Evolutionary conservation across 805 yeast species (phyloP).

Genomic region (Schizosaccharomyces cryophilus): DNA sequence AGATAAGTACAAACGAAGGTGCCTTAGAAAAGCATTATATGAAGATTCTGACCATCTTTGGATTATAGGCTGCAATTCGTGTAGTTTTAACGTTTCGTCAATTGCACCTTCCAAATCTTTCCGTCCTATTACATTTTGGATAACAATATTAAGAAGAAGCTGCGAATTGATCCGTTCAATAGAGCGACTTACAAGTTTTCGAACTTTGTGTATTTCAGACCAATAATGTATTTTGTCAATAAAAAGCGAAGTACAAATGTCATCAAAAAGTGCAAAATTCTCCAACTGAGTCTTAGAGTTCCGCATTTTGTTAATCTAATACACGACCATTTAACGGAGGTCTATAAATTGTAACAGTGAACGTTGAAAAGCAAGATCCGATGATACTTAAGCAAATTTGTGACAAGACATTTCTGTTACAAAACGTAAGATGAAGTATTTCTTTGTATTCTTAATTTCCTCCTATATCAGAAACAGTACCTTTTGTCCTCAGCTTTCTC

Average conservation of each 20-base stretch:
- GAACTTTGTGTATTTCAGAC: slow-evolving; percentile 12
- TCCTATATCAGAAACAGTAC: too few relatives aligned
- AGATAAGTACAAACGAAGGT: slow-evolving; percentile 17
- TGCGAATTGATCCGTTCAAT: slow-evolving; percentile 2
- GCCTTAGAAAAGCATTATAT: slow-evolving; percentile 13
- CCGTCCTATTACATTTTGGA: background rate
- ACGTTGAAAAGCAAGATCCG: too few relatives aligned
- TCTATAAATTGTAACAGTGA: too few relatives aligned
- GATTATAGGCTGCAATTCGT: background rate
- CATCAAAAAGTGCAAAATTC: slow-evolving; percentile 6
- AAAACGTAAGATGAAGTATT: too few relatives aligned
- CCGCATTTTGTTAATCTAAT: background rate
- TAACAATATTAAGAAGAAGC: background rate
- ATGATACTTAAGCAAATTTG: too few relatives aligned
- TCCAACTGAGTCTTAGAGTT: slow-evolving; percentile 3
- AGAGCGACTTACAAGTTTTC: slow-evolving; percentile 10
- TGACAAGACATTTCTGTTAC: too few relatives aligned
- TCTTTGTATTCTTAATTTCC: too few relatives aligned
- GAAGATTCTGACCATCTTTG: background rate
- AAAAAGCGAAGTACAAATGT: slow-evolving; percentile 4
- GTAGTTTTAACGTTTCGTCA: background rate
- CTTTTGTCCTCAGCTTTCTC: too few relatives aligned
- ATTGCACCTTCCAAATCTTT: background rate
- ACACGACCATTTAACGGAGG: background rate
- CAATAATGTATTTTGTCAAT: slow-evolving; percentile 11